These are phyloP conservation scores for Ustilago crameri DNA, from an alignment of 1,284 basidiomycete species.

Conservation along the genomic window DNA sequence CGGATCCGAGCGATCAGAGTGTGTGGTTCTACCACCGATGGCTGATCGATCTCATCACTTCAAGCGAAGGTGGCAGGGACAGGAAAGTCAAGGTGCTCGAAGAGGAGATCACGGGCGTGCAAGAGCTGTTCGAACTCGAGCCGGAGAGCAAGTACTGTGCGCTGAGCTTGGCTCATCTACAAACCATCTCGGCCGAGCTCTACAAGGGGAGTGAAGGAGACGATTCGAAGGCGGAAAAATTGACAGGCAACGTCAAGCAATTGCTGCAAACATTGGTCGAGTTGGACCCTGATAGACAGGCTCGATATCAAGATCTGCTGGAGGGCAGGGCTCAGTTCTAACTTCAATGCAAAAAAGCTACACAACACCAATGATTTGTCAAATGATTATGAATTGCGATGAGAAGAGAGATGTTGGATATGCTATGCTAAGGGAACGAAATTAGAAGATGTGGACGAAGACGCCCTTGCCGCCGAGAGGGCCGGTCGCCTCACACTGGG, in stretches of 20 bases:
- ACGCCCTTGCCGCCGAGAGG: slow-evolving; percentile 49
- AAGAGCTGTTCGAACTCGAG: slow-evolving; percentile 88
- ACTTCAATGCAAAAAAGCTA: no score
- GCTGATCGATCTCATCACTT: slow-evolving; percentile 76
- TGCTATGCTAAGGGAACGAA: slow-evolving; percentile 2
- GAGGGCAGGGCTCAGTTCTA: slow-evolving; percentile 36
- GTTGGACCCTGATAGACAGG: slow-evolving; percentile 55
- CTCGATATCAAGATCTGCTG: slow-evolving; percentile 56
- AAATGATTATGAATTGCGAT: no score
- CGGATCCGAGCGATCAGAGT: slow-evolving; percentile 93
- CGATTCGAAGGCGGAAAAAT: background rate
- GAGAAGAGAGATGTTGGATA: background rate
- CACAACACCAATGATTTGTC: no score
- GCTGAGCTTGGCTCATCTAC: slow-evolving; percentile 52
- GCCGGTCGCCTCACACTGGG: slow-evolving; percentile 50
- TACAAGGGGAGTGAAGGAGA: background rate
- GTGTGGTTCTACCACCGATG: slow-evolving; percentile 98
- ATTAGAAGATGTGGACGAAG: slow-evolving; percentile 32
- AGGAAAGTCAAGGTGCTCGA: slow-evolving; percentile 13
- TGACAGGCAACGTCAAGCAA: slow-evolving; percentile 5
- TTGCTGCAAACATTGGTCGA: slow-evolving; percentile 35
- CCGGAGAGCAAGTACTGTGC: slow-evolving; percentile 86
- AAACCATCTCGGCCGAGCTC: slow-evolving; percentile 14
- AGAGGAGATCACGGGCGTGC: slow-evolving; percentile 82
- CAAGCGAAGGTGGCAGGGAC: background rate